These are phyloP conservation scores for Sporothrix sp. DNA, from an alignment of 2,329 filamentous ascomycete genomes.

Conservation along the genomic window DNA sequence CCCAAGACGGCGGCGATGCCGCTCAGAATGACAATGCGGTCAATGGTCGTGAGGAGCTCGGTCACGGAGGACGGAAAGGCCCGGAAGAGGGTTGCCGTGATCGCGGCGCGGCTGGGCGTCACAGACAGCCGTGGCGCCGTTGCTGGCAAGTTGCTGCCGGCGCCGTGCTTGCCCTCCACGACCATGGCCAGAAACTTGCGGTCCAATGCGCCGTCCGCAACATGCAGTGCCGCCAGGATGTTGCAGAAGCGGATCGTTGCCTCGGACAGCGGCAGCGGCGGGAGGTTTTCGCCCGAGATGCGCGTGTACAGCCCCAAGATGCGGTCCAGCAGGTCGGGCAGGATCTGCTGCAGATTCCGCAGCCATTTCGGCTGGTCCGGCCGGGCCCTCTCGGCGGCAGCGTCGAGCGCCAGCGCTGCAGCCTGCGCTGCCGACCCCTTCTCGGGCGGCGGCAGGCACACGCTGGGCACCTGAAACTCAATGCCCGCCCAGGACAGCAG, in stretches of 20 bases:
- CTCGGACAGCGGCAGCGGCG: conserved; percentile 62
- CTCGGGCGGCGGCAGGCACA: conserved; percentile 44
- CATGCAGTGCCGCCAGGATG: conserved; percentile 56
- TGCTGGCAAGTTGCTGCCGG: conserved; percentile 30
- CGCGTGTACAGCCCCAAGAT: conserved; percentile 66
- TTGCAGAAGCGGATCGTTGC: conserved; percentile 64
- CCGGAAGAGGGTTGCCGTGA: conserved; percentile 55
- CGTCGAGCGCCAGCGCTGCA: conserved; percentile 24
- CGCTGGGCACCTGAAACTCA: conserved; percentile 65
- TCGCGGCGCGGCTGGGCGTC: conserved; percentile 49
- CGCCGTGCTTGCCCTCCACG: conserved; percentile 50
- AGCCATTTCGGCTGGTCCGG: conserved; percentile 42
- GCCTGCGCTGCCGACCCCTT: conserved; percentile 26
- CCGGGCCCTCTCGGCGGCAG: conserved; percentile 32
- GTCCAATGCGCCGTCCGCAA: conserved; percentile 53
- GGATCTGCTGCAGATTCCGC: conserved; percentile 43
- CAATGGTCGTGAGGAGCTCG: conserved; percentile 60
- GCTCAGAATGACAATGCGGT: conserved; percentile 69
- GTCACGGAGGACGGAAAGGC: conserved; percentile 60
- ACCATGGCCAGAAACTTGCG: conserved; percentile 53
- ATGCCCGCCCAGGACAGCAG: conserved; percentile 76
- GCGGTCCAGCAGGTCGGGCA: conserved; percentile 67
- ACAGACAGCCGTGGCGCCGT: conserved; percentile 48
- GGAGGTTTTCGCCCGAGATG: conserved; percentile 59
- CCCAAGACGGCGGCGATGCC: conserved; percentile 84